Evolutionary conservation across 768 basidiomycete genomes (phyloP), one percentile per base, ranked within the genome.

Genomic region (Tricholoma bakamatsutake): DNA sequence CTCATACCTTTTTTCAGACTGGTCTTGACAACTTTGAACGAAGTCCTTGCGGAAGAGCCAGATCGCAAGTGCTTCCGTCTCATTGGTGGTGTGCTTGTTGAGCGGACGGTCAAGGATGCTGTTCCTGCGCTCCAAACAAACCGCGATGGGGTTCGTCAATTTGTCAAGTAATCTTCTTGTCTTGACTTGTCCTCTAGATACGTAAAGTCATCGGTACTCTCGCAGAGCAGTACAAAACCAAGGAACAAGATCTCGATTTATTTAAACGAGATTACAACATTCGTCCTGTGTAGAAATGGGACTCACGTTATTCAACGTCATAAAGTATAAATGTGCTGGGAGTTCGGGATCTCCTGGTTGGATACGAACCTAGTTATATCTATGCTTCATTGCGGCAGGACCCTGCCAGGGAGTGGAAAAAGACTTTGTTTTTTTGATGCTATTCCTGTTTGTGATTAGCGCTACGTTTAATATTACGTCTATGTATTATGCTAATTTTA

Each of bases 31-130:
- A 98, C 97, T 1, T 73, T 99, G 34, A 81, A 87, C 60, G 93
- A 98, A 60, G 85, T 85, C 9, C 73, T 93, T 37, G 77, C 75
- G n/a, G 81, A 84, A 56, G 90, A 95, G 56, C 94, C 96, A 15
- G 80, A 85, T 70, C 85, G 97, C 55, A 94, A 93, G 75, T 98
- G 97, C 72, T 99, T 98, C 75, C 86, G 96, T 52, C 78, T 98
- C 61, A 89, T 99, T 60, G 97, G 97, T 5, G 96, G 96, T 28
- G 87, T 97, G 5, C 80, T 99, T 13, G 96, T 98, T 28, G 94
- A 98, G 68, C 81, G 95, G 47, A 98, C 95, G 2, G 97, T 98
- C 46, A 86, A 88, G 67, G 96, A 98, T 61, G 92, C 98, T 50
- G 85, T 90, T 35, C 96, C 97, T 35, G 85, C 88, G 28, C 73